Percentiles rank a stretch among this genome's conserved stretches.
phyloP scores from a whole-genome alignment of 192 early-diverging fungal genomes.

The Coemansia sp. region DNA sequence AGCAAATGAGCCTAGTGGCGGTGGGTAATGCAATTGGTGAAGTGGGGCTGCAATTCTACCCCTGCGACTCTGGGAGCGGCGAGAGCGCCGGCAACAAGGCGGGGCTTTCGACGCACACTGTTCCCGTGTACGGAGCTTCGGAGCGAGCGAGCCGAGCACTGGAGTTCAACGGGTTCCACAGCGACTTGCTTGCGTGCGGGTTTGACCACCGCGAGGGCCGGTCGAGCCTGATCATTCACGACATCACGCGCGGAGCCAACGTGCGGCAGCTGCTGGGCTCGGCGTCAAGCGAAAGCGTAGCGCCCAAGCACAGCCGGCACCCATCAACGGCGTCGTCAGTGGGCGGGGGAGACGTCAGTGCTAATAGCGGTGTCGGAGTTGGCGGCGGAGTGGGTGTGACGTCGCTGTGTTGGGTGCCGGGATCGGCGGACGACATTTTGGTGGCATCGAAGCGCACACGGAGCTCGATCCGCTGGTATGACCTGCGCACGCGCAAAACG shows the following conservation, averaged over 20 bases:
- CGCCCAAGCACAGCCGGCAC: conserved; percentile 13
- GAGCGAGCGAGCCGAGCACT: conserved; percentile 28
- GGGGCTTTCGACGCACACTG: neutral
- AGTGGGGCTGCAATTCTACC: conserved; percentile 40
- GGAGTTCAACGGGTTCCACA: conserved; percentile 34
- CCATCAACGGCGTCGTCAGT: conserved; percentile 19
- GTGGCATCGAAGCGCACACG: conserved; percentile 36
- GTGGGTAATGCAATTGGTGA: conserved; percentile 35
- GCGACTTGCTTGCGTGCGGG: conserved; percentile 43
- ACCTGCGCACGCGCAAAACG: conserved; percentile 33
- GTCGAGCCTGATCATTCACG: conserved; percentile 37
- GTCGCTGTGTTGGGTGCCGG: conserved; percentile 43
- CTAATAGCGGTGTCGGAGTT: neutral
- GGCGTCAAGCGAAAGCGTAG: neutral
- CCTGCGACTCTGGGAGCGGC: neutral
- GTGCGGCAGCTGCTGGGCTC: conserved; percentile 38
- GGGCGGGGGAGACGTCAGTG: conserved; percentile 6
- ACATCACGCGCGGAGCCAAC: conserved; percentile 34
- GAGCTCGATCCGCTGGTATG: conserved; percentile 46
- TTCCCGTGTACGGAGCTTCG: conserved; percentile 22
- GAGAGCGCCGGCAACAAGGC: neutral
- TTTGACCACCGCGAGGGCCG: conserved; percentile 44
- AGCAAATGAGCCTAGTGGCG: conserved; percentile 30
- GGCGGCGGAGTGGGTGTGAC: conserved; percentile 37
- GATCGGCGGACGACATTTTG: conserved; percentile 35